Conservation (phyloP, 768 basidiomycete genomes). For the Lactarius indigo region DNA sequence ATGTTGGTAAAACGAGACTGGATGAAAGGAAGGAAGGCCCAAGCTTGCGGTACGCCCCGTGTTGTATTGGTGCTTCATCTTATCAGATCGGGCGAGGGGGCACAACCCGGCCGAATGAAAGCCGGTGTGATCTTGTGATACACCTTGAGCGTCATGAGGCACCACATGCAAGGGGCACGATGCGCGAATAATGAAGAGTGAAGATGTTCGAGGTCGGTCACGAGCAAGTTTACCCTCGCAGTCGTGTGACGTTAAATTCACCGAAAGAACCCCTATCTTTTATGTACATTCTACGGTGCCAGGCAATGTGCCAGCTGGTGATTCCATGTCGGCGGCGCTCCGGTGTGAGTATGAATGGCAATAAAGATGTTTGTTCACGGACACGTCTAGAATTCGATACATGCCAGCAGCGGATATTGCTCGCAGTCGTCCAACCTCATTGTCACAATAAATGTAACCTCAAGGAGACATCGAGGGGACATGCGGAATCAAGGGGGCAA, state of each 20-base stretch:
- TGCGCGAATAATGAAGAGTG: not conserved
- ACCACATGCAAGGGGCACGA: not conserved
- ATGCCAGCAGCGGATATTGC: not conserved
- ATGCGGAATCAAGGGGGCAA: not conserved
- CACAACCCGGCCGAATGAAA: not conserved
- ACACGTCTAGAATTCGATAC: not conserved
- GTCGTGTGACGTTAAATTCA: not conserved
- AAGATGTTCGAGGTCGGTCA: not conserved
- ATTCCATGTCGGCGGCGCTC: not conserved
- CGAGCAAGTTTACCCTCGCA: not conserved
- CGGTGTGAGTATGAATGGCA: not conserved
- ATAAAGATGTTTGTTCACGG: not conserved
- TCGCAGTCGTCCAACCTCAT: not conserved
- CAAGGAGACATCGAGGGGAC: not conserved
- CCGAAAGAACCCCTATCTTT: not conserved
- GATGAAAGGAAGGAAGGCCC: not conserved
- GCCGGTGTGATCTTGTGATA: not conserved
- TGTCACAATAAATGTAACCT: not conserved
- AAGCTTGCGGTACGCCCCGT: not conserved
- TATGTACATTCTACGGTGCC: too few species aligned
- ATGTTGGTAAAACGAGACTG: not conserved
- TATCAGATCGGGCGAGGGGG: not conserved
- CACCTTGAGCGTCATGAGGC: not conserved
- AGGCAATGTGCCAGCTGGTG: not conserved
- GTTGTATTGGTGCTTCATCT: not conserved